Percentiles rank a stretch among this genome's conserved stretches.
These are phyloP conservation scores for Ailanthus altissimus DNA, from an alignment of 345 rosid genomes.

Conservation along the genomic window DNA sequence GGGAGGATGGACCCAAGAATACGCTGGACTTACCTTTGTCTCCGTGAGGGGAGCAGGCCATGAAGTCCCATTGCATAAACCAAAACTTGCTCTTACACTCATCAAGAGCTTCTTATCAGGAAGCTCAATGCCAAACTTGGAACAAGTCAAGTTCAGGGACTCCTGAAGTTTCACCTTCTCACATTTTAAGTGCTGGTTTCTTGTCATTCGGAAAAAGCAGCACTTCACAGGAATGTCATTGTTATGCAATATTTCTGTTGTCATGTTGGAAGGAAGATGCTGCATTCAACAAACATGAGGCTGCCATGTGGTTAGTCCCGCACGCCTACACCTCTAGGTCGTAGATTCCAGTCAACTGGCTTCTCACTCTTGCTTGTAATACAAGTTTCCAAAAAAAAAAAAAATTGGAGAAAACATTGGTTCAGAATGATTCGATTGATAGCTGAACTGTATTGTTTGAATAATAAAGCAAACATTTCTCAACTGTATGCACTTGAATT, in stretches of 20 bases:
- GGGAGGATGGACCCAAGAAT: constrained; percentile 95
- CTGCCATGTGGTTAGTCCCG: too few species aligned
- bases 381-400: too few species aligned
- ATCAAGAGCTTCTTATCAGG: constrained; percentile 76
- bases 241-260: neutral
- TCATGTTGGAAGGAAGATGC: too few species aligned
- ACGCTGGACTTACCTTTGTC: constrained; percentile 78
- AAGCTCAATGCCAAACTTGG: constrained; percentile 46
- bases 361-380: too few species aligned
- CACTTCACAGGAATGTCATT: neutral
- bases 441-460: neutral
- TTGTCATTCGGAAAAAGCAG: neutral
- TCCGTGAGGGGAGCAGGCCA: constrained; percentile 90
- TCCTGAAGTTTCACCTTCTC: constrained; percentile 19
- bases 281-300: neutral
- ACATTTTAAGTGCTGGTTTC: neutral
- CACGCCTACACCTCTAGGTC: too few species aligned
- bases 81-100: constrained; percentile 70
- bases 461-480: too few species aligned
- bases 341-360: too few species aligned
- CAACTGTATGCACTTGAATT: neutral
- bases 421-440: neutral
- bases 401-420: neutral
- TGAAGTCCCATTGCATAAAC: constrained; percentile 90
- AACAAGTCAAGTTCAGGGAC: constrained; percentile 33